Base-by-base conservation (phyloP, 73 alveolate genomes). In the Effrenium voratum region DNA sequence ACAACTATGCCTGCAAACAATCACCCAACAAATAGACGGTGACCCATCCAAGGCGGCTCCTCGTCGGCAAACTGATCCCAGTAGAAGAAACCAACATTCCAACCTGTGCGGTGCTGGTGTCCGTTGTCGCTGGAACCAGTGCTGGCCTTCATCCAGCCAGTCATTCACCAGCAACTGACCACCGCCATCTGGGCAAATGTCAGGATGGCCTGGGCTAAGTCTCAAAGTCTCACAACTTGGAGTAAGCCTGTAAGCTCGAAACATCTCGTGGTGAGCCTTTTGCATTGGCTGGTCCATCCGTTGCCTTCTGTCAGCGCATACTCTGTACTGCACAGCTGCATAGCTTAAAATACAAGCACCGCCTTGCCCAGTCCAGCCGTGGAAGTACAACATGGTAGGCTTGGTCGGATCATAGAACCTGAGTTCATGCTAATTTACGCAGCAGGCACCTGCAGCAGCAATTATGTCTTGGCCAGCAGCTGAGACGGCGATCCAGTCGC, bases 341-440 rank as follows among this genome's bases (percentile, higher is more conserved):
- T 12, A 28, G 13, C 12, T 12, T 34, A 10, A 8, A 32, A 32
- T 66, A 66, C 16, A 41, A 41, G 8, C 38, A 19, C 22, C 43
- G 60, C 96, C 96, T 90, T 90, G 87, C 36, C 96, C 96, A n/a
- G 96, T 90, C 96, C 96, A 90, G 30, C 96, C 96, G 24, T 90
- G 96, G 86, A 90, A 90, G 73, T 90, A 90, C 76, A 90, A 32
- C 96, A 90, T 90, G 38, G 96, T 90, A 44, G 96, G 96, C 86
- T 68, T 63, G 80, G n/a, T 63, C n/a, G 96, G 96, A 46, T 90
- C 96, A 57, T 90, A 90, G 73, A 90, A 90, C 86, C 96, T 90
- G 88, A 5, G 46, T 50, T 6, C 57, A 63, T n/a, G n/a, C n/a
- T 32, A 38, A 24, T 22, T 38, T 5, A 22, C 76, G 30, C 76